These are phyloP conservation scores for Trichophyton schoenleinii DNA, from an alignment of 2,329 filamentous ascomycete species.

Conservation along the genomic window DNA sequence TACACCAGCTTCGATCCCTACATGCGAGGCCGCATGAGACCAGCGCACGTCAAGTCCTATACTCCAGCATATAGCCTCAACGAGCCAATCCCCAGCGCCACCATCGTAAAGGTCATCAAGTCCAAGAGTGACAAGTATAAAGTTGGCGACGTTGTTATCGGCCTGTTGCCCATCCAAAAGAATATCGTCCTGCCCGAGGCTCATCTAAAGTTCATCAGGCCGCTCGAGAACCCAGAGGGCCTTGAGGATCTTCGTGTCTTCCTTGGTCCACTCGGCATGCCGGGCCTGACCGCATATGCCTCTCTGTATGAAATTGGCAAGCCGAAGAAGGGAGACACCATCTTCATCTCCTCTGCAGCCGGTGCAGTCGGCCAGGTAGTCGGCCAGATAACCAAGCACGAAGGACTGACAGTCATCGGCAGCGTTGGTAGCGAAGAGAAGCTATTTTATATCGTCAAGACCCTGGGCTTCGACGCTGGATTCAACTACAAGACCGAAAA, in stretches of 20 bases:
- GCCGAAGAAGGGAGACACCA: conserved; percentile 65
- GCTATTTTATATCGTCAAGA: conserved; percentile 58
- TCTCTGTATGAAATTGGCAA: conserved; percentile 63
- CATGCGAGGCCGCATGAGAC: conserved; percentile 67
- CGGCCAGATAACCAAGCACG: conserved; percentile 69
- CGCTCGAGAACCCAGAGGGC: conserved; percentile 52
- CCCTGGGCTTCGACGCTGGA: conserved; percentile 57
- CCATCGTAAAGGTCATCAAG: conserved; percentile 58
- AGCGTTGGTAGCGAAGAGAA: conserved; percentile 71
- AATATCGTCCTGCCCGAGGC: conserved; percentile 48
- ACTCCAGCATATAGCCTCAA: conserved; percentile 48
- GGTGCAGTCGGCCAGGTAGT: conserved; percentile 75
- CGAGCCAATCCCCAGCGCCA: conserved; percentile 51
- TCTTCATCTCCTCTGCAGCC: conserved; percentile 68
- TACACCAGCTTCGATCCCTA: conserved; percentile 76
- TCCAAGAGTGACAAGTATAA: conserved; percentile 52
- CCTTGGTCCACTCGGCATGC: conserved; percentile 66
- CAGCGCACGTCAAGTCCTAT: conserved; percentile 54
- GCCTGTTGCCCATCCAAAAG: conserved; percentile 51
- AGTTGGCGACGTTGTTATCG: conserved; percentile 54
- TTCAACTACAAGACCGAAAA: conserved; percentile 86
- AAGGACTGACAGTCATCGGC: conserved; percentile 67
- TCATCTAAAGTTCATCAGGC: conserved; percentile 34
- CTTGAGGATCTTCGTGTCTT: conserved; percentile 46
- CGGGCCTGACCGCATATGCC: conserved; percentile 62